These are phyloP conservation scores for Jacaranda copaia DNA, from an alignment of 257 asterid genomes.

Conservation along the genomic window DNA sequence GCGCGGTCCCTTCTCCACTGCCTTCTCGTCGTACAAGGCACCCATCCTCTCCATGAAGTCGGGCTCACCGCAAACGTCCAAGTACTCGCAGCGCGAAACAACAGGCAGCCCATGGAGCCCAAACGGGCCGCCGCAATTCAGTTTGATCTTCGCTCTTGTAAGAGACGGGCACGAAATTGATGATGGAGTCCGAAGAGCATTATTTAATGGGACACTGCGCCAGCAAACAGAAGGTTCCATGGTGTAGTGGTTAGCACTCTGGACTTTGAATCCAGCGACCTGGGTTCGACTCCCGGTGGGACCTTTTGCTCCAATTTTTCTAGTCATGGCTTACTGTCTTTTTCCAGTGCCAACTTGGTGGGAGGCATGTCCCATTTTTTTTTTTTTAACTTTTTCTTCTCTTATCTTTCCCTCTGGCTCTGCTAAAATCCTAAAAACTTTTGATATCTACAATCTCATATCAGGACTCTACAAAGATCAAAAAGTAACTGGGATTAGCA, in stretches of 20 bases:
- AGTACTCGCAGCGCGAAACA: slow-evolving; percentile 77
- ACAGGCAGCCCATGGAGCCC: slow-evolving; percentile 83
- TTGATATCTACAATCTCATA: neutral
- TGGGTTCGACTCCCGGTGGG: slow-evolving; percentile 99
- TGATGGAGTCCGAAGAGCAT: neutral
- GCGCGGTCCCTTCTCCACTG: slow-evolving; percentile 55
- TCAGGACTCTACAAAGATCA: too few species aligned
- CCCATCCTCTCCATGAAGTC: slow-evolving; percentile 96
- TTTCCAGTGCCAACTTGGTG: too few species aligned
- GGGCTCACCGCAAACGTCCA: slow-evolving; percentile 92
- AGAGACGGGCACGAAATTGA: slow-evolving; percentile 18
- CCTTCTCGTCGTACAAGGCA: slow-evolving; percentile 61
- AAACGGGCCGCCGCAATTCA: slow-evolving; percentile 89
- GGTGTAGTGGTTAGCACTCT: slow-evolving; percentile 99
- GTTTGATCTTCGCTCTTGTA: slow-evolving; percentile 62
- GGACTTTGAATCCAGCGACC: slow-evolving; percentile 99
- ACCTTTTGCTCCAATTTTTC: slow-evolving; percentile 45
- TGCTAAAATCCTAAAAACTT: too few species aligned
- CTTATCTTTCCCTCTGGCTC: too few species aligned
- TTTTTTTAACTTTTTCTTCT: too few species aligned
- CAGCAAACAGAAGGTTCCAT: slow-evolving; percentile 48
- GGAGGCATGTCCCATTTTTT: too few species aligned
- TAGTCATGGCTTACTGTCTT: too few species aligned
- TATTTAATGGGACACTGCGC: too few species aligned
- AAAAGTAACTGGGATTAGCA: neutral